Base-by-base conservation (phyloP, 2,329 filamentous ascomycete species). In the Xylariales sp. region DNA sequence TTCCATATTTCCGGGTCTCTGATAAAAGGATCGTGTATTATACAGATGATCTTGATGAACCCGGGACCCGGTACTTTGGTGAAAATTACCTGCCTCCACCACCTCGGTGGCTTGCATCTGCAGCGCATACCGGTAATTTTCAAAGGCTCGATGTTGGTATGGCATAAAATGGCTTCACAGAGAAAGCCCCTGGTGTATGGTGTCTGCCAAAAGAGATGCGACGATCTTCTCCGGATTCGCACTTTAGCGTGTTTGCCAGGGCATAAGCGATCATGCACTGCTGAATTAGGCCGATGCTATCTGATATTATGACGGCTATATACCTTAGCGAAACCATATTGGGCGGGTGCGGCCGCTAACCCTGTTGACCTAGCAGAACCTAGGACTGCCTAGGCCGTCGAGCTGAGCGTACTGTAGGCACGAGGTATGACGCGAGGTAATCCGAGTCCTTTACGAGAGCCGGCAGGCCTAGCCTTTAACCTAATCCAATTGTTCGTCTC, bases 181-280 rank as follows among this genome's bases (percentile, higher is more conserved):
- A 18, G 43, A 32, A 59, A 41, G 48, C 59, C 53, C 41, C n/a
- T 16, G 18, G n/a, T 23, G 34, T 23, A 32, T 41, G 36, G 28
- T 43, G 32, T 18, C 28, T 52, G 43, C 28, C 46, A 30, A 28
- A 28, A 48, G 39, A 52, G 3, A 34, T n/a, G 32, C 45, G 62
- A 10, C 62, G 66, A 68, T 68, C 66, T 43, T 65, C 52, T 50
- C 66, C 62, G 18, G 46, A 54, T 65, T 59, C 43, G 53, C 9
- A 49, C 16, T 6, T 52, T 67, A 60, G 65, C 36, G 61, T 41
- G 1, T 45, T 16, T 16, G 12, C 41, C 48, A 49, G 55, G 65
- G 65, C 5, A 34, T 48, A 58, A 54, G 59, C 61, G 54, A 55
- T 12, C 30, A 18, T 49, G 54, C 52, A 30, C 14, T 28, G 43